Evolutionary conservation across 1,139 yeast genomes (phyloP).

Genomic region (Yamadazyma atlantica): DNA sequence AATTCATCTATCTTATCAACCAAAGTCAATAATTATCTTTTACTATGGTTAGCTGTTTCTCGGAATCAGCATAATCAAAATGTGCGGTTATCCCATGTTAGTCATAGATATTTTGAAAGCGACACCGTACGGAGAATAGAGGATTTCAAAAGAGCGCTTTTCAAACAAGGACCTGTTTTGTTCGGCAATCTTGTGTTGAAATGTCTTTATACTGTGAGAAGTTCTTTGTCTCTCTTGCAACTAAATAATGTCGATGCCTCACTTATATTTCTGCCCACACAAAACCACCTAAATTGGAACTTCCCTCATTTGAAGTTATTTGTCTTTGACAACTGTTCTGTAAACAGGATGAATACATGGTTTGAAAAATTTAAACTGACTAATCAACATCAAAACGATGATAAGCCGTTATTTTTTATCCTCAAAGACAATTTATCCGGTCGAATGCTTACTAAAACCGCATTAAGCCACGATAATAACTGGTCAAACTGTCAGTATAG

Average conservation of each 20-base stretch:
- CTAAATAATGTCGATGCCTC: not conserved
- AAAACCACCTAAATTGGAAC: not conserved
- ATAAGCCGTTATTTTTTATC: slow-evolving; percentile 14
- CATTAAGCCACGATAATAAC: not conserved
- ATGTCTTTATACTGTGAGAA: not conserved
- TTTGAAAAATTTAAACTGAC: slow-evolving; percentile 13
- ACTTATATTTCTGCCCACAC: not conserved
- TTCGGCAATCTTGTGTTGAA: not conserved
- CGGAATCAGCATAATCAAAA: not conserved
- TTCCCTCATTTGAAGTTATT: slow-evolving; percentile 19
- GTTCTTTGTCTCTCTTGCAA: not conserved
- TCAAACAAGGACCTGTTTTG: not conserved
- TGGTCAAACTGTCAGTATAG: not conserved
- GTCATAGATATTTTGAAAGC: not conserved
- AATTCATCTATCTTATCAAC: not conserved
- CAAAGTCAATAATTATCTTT: not conserved
- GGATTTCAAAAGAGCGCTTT: not conserved
- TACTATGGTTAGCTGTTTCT: not conserved
- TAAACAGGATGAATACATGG: slow-evolving; percentile 17
- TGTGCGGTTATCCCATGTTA: not conserved
- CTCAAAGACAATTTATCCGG: slow-evolving; percentile 16
- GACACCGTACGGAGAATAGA: not conserved
- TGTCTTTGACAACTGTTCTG: slow-evolving; percentile 21
- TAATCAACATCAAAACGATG: slow-evolving; percentile 10
- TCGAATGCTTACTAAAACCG: slow-evolving; percentile 4